These are phyloP conservation scores for Furcasterigmium furcatum DNA, from an alignment of 2,329 filamentous ascomycete genomes.

Conservation along the genomic window DNA sequence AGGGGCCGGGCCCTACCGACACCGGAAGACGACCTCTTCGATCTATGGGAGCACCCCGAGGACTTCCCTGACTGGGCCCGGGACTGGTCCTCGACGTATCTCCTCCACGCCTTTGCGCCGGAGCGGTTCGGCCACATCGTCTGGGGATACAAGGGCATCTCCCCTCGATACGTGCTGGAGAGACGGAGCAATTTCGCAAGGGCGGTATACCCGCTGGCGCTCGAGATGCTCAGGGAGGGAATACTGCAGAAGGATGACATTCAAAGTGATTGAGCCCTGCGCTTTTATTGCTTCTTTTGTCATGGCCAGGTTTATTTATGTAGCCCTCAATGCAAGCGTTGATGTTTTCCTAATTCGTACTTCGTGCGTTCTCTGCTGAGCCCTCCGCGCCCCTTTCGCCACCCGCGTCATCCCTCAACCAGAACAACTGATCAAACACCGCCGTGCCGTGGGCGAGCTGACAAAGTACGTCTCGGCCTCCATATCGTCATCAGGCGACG, in stretches of 20 bases:
- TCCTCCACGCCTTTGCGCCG: constrained; percentile 16
- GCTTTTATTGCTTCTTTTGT: too few species aligned
- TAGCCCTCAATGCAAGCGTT: background rate
- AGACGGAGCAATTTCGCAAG: constrained; percentile 18
- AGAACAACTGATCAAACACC: too few species aligned
- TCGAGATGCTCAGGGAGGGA: too few species aligned
- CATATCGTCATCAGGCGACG: constrained; percentile 31
- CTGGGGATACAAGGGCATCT: constrained; percentile 5
- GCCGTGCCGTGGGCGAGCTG: too few species aligned
- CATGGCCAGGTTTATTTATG: too few species aligned
- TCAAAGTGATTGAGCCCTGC: too few species aligned
- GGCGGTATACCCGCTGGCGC: constrained; percentile 16
- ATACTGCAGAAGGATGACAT: too few species aligned
- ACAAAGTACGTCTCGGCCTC: constrained; percentile 26
- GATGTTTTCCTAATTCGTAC: background rate
- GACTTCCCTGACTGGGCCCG: constrained; percentile 9
- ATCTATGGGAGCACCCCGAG: background rate
- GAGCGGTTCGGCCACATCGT: constrained; percentile 5
- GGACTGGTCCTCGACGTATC: constrained; percentile 15
- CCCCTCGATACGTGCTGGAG: constrained; percentile 16
- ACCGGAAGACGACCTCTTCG: background rate
- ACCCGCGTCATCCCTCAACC: too few species aligned
- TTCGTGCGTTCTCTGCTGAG: too few species aligned
- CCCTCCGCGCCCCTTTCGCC: too few species aligned
- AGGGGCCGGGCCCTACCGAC: constrained; percentile 4